A percentile compares a stretch with the other conserved stretches of the same genome.
These are phyloP conservation scores for Ganoderma meredithae DNA, from an alignment of 1,284 basidiomycete species.

Conservation along the genomic window DNA sequence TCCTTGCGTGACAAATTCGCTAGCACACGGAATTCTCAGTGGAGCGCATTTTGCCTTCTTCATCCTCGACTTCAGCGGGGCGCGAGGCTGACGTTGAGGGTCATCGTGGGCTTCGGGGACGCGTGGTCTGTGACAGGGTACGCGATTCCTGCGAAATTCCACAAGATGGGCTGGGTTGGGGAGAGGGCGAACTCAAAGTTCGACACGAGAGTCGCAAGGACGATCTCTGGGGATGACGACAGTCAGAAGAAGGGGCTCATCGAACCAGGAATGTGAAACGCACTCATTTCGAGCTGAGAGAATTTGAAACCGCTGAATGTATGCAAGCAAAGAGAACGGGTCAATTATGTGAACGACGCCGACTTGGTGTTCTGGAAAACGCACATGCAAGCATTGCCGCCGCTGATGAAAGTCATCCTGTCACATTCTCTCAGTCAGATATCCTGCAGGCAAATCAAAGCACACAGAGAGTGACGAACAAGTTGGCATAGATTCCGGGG, in stretches of 20 bases:
- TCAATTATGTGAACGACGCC: neutral
- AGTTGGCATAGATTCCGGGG: conserved; percentile 34
- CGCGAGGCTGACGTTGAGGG: conserved; percentile 19
- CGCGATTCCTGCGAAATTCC: conserved; percentile 32
- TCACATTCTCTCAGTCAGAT: neutral
- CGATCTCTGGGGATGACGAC: conserved; percentile 17
- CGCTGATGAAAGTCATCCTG: conserved; percentile 46
- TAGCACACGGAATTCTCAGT: too few species aligned
- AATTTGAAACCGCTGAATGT: conserved; percentile 22
- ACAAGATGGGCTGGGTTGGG: conserved; percentile 21
- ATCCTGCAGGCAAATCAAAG: too few species aligned
- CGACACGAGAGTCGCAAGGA: conserved; percentile 19
- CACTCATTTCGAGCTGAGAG: conserved; percentile 26
- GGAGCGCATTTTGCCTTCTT: too few species aligned
- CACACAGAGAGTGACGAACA: conserved; percentile 20
- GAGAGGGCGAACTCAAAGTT: conserved; percentile 25
- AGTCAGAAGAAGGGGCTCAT: neutral
- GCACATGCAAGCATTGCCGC: conserved; percentile 42
- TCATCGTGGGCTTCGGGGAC: conserved; percentile 13
- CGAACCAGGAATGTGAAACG: neutral
- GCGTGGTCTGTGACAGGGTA: conserved; percentile 27
- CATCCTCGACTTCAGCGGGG: neutral
- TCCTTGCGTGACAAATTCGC: too few species aligned
- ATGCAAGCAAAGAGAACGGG: neutral
- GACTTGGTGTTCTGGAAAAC: conserved; percentile 14